These are phyloP conservation scores for Eragrostis tef DNA, from an alignment of 202 grass and related monocot genomes.

Conservation along the genomic window DNA sequence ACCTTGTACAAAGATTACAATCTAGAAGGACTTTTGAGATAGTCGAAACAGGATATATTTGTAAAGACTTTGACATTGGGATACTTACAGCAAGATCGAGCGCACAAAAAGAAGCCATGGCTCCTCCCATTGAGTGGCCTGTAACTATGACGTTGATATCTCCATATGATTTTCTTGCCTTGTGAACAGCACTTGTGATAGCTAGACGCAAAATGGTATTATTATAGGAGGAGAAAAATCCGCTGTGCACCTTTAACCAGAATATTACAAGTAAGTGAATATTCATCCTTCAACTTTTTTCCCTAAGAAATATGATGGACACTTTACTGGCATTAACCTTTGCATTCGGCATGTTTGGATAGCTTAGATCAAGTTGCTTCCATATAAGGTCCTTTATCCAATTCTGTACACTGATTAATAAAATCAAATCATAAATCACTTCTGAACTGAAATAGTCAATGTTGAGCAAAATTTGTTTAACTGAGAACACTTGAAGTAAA, in stretches of 20 bases:
- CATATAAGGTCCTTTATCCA: slow-evolving; percentile 87
- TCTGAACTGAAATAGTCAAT: slow-evolving; percentile 21
- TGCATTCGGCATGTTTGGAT: slow-evolving; percentile 77
- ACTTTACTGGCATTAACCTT: slow-evolving; percentile 58
- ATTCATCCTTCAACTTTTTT: neutral
- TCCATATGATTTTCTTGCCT: slow-evolving; percentile 59
- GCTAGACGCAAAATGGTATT: slow-evolving; percentile 67
- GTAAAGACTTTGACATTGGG: neutral
- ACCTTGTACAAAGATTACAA: neutral
- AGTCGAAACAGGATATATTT: neutral
- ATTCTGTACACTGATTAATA: slow-evolving; percentile 71
- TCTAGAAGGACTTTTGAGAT: neutral
- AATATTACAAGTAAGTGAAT: slow-evolving; percentile 36
- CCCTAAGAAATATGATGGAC: neutral
- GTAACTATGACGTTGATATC: slow-evolving; percentile 67
- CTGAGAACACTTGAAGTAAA: slow-evolving; percentile 6
- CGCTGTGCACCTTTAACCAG: slow-evolving; percentile 67
- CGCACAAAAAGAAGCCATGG: slow-evolving; percentile 82
- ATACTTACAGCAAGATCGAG: slow-evolving; percentile 87
- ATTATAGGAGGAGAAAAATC: slow-evolving; percentile 90
- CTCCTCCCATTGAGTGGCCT: slow-evolving; percentile 94
- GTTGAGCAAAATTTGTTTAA: neutral
- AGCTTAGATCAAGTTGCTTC: slow-evolving; percentile 91
- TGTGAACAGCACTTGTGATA: slow-evolving; percentile 66
- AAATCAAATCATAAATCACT: slow-evolving; percentile 38